Conservation (phyloP, 441 rosid species). For the Pelargonium australe region DNA sequence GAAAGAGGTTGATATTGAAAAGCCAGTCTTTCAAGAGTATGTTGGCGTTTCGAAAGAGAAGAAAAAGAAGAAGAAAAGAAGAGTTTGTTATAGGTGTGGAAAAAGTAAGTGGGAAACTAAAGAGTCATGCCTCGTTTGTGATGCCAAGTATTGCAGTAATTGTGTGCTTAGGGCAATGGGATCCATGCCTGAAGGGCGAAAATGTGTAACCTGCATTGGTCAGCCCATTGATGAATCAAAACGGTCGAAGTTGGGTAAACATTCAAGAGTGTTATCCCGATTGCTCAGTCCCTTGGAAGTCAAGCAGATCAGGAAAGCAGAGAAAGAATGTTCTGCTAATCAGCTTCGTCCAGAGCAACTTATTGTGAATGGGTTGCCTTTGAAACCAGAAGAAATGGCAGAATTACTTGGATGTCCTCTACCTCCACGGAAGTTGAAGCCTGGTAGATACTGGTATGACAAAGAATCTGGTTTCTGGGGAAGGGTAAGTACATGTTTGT, state of each 20-base stretch:
- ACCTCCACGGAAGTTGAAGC: constrained; percentile 85
- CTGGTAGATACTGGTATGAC: constrained; percentile 96
- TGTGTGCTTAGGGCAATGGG: constrained; percentile 99
- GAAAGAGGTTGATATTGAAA: constrained; percentile 47
- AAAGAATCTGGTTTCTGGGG: constrained; percentile 99
- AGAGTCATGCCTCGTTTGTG: constrained; percentile 92
- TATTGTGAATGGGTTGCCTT: constrained; percentile 68
- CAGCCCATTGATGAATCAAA: constrained; percentile 82
- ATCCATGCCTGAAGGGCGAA: constrained; percentile 99
- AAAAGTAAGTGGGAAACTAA: constrained; percentile 90
- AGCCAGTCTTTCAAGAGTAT: constrained; percentile 44
- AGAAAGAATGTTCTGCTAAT: constrained; percentile 92
- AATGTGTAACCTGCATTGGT: constrained; percentile 85
- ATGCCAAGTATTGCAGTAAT: constrained; percentile 82
- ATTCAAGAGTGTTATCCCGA: constrained; percentile 66
- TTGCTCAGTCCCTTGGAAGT: constrained; percentile 92
- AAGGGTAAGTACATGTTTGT: constrained; percentile 42
- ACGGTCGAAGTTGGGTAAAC: constrained; percentile 67
- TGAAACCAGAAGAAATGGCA: constrained; percentile 89
- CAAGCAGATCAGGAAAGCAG: constrained; percentile 96
- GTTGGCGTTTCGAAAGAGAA: constrained; percentile 55
- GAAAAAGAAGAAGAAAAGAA: constrained; percentile 34
- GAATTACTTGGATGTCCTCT: constrained; percentile 71
- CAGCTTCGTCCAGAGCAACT: constrained; percentile 95
- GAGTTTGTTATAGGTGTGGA: constrained; percentile 69